Base-by-base conservation (phyloP, 352 stramenopile genomes). In the Globisporangium middletonii region DNA sequence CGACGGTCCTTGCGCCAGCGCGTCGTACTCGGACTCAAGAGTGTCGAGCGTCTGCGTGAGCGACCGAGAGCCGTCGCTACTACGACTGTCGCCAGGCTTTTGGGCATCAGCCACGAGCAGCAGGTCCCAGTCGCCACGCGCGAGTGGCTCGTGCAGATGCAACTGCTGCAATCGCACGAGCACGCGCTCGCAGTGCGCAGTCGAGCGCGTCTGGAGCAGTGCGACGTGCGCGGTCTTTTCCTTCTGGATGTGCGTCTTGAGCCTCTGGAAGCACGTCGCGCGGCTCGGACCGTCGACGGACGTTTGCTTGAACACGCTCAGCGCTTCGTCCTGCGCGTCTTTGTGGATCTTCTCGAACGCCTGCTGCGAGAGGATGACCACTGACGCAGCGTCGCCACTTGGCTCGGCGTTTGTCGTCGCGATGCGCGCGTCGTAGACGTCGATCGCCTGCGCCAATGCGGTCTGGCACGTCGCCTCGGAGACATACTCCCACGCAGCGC, bases 401-500 rank as follows among this genome's bases (percentile, higher is more conserved):
- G 38, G 19, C 33, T 66, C 64, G 49, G 57, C 59, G 12, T 62
- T 69, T 0, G 69, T 66, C 5, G 59, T 60, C 3, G 62, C 62
- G 62, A 93, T 88, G 19, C 65, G 33, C 2, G 52, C 43, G 38
- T 94, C 80, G 52, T 90, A 94, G 19, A 73, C 53, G 19, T 79
- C 71, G 18, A 83, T 71, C 2, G 84, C 78, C 51, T 65, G 67
- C 28, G 73, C 55, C 44, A 86, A 64, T 28, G 82, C 82, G 9
- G 72, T 69, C 53, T 89, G 77, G 28, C 80, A 91, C 5, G 84
- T 91, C 28, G 81, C 82, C 53, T 94, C 82, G 4, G 77, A 83
- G 15, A 94, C 84, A 41, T 92, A 94, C 58, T 85, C 75, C 82
- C 82, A 94, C 15, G 82, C 84, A 38, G 82, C 80, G 54, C 88